Percentiles rank a stretch among this genome's conserved stretches.
Conservation (phyloP, 805 yeast species). For the Starmerella bombi region DNA sequence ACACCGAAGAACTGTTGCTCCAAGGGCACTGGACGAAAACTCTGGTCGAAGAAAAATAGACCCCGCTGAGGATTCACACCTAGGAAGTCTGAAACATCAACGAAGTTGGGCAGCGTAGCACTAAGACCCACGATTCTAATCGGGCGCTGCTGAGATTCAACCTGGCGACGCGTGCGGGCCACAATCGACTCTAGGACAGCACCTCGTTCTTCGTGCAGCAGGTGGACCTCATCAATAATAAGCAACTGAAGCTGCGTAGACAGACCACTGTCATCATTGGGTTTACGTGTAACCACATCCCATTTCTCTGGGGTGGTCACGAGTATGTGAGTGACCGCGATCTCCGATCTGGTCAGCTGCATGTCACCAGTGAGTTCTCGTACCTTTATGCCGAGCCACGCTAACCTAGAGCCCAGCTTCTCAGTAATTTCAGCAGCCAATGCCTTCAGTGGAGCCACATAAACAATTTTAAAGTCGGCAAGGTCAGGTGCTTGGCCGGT, state of each 20-base stretch:
- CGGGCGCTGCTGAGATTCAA: slow-evolving; percentile 86
- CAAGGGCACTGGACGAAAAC: slow-evolving; percentile 87
- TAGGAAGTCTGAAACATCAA: slow-evolving; percentile 88
- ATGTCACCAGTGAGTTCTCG: slow-evolving; percentile 90
- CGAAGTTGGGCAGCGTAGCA: slow-evolving; percentile 82
- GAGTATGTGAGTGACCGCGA: slow-evolving; percentile 67
- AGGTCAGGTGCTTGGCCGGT: neutral
- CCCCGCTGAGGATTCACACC: slow-evolving; percentile 79
- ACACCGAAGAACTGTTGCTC: slow-evolving; percentile 82
- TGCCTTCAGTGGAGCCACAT: slow-evolving; percentile 88
- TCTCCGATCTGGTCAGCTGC: slow-evolving; percentile 76
- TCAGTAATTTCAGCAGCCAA: slow-evolving; percentile 94
- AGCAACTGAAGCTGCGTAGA: slow-evolving; percentile 72
- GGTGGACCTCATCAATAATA: slow-evolving; percentile 92
- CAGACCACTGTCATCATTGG: slow-evolving; percentile 74
- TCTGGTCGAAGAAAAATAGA: slow-evolving; percentile 85
- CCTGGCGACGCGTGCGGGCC: slow-evolving; percentile 87
- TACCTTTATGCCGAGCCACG: slow-evolving; percentile 77
- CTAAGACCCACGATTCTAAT: slow-evolving; percentile 87
- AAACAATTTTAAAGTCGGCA: slow-evolving; percentile 69
- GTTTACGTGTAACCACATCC: slow-evolving; percentile 94
- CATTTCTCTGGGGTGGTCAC: slow-evolving; percentile 95
- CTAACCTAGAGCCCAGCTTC: slow-evolving; percentile 61
- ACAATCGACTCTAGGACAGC: slow-evolving; percentile 92
- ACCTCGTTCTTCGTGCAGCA: slow-evolving; percentile 94